A percentile compares a stretch with the other conserved stretches of the same genome.
These are phyloP conservation scores for Oehlia diaphana DNA, from an alignment of 192 early-diverging fungal species.

Conservation along the genomic window DNA sequence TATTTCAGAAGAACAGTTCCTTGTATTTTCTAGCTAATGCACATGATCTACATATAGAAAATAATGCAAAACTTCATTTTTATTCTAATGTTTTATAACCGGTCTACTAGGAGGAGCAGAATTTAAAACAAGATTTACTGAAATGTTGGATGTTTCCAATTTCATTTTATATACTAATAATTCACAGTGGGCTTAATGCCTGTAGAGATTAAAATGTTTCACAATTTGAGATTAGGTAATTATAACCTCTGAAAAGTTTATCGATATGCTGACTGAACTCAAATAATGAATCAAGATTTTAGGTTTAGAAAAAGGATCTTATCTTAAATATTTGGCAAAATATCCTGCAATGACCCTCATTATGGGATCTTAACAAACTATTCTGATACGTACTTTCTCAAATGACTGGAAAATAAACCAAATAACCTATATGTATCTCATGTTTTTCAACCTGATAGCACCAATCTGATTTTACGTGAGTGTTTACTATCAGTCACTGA, in stretches of 20 bases:
- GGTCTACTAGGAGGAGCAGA: background rate
- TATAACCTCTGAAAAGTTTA: constrained; percentile 8
- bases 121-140: background rate
- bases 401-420: background rate
- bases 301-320: constrained; percentile 10
- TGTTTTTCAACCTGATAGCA: background rate
- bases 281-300: constrained; percentile 4
- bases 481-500: background rate
- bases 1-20: background rate
- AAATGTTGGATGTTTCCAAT: background rate
- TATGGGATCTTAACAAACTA: constrained; percentile 13
- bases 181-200: background rate
- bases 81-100: background rate
- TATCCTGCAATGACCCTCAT: background rate
- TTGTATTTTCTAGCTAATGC: background rate
- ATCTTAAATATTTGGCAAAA: background rate
- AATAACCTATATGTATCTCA: constrained; percentile 11
- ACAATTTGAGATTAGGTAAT: background rate
- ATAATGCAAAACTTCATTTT: constrained; percentile 2
- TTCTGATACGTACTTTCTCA: constrained; percentile 17
- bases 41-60: background rate
- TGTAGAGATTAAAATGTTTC: constrained; percentile 2
- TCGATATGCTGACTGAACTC: background rate
- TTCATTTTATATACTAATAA: constrained; percentile 20
- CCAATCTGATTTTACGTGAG: constrained; percentile 17